Base-by-base conservation (phyloP, 2,329 filamentous ascomycete genomes). In the Fusarium succisae region DNA sequence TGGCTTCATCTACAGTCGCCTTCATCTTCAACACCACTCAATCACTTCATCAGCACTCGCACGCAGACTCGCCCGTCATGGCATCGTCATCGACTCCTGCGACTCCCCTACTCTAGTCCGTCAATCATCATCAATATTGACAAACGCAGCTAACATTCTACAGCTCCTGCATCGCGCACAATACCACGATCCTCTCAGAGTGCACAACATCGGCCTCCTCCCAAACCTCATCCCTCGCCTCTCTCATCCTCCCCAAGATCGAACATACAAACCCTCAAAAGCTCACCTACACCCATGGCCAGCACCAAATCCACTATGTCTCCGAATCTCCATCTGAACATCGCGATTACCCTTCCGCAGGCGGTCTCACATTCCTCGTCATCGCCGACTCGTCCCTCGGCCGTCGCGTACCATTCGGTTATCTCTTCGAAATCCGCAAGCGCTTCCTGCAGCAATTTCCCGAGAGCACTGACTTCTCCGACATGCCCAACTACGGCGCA, bases 241-340 rank as follows among this genome's bases (percentile, higher is more conserved):
- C 95, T 50, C 88, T 98, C 78, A 95, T 99, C 86, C 94, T 99
- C 50, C 96, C 97, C 66, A 98, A 98, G 83, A 97, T 99, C 87
- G 88, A 89, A 63, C 96, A 99, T 86, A 85, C 87, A 73, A 86
- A 88, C 37, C 88, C 95, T 2, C 91, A 97, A 80, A 98, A 98
- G 84, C 90, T 97, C 75, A 98, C 96, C 62, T 98, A 97, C 86
- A 97, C 94, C 45, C 95, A 98, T 83, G 93, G 95, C 84, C 87
- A 92, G 69, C 92, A 97, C 83, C 94, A 96, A 87, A 96, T 98
- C 83, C 96, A 99, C 88, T 98, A 97, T 87, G 93, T 98, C 80
- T 90, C 95, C 79, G 93, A 96, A 80, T 91, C 94, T 1, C 92
- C 94, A 15, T 92, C 91, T 7, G 89, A 89, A 77, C 89, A 92